Evolutionary conservation across 495 filamentous ascomycete genomes (phyloP), one percentile per base, ranked within the genome.

Genomic region (Chaetomium cochliodes): DNA sequence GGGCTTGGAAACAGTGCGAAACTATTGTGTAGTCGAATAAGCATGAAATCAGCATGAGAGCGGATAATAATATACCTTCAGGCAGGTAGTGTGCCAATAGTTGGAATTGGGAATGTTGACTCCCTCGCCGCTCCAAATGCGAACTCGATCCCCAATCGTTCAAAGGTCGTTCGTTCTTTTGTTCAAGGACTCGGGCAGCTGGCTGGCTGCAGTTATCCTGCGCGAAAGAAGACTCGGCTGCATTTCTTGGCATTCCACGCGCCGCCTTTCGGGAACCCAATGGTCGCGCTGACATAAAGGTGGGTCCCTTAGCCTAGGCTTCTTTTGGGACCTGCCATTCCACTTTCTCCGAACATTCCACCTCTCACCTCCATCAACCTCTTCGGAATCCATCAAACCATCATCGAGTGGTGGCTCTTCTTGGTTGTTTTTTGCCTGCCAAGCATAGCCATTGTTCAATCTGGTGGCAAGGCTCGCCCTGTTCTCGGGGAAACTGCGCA

Each of bases 221-320:
- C n/a, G 28, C 22, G 58, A 28, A 44, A 6, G 30, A 41, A 49
- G 39, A 9, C 47, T 51, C 49, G 49, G 1, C 44, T 18, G 22
- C 18, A 50, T 26, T 53, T 49, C 61, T 66, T 64, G 65, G 66
- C 66, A 30, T 70, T 56, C 63, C 66, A 67, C 66, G 41, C 50
- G n/a, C 41, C 26, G 37, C 15, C 7, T 9, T 9, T 12, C 3
- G 9, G 15, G 30, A 59, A 59, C 18, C 67, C 63, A 69, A 65
- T 65, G 18, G 52, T 16, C 4, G 26, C 7, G 22, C 20, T 1
- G 2, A 3, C 0, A 44, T 42, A 33, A 30, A 42, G n/a, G 62
- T 67, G 68, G 68, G 59, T n/a, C 39, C 4, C 6, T 6, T 42
- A 44, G 53, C 62, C 61, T 65, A 65, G 51, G 12, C 62, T 64